These are phyloP conservation scores for Wickerhamiella pararugosa DNA, from an alignment of 1,139 yeast genomes.

Conservation along the genomic window DNA sequence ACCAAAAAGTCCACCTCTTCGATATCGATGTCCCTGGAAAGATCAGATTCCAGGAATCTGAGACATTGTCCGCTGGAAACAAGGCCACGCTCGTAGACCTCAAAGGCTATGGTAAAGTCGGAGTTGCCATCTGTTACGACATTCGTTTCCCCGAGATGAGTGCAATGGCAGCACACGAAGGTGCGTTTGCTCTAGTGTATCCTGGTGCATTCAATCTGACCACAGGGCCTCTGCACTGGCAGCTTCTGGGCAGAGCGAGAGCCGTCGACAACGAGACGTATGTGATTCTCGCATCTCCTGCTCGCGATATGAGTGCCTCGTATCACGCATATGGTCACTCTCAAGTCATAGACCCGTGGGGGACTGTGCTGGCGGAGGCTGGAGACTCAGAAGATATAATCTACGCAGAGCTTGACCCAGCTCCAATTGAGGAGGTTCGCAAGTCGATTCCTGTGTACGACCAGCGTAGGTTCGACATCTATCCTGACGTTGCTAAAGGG, in stretches of 20 bases:
- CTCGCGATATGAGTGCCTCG: conserved; percentile 47
- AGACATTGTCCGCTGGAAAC: conserved; percentile 59
- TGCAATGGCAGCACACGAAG: conserved; percentile 53
- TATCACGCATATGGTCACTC: conserved; percentile 94
- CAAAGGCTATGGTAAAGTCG: conserved; percentile 60
- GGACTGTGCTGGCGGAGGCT: conserved; percentile 68
- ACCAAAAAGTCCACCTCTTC: conserved; percentile 77
- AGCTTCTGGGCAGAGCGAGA: conserved; percentile 65
- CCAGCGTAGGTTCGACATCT: conserved; percentile 78
- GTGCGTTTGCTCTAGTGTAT: conserved; percentile 76
- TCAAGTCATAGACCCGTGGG: conserved; percentile 71
- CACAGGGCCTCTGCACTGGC: conserved; percentile 95
- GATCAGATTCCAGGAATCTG: conserved; percentile 72
- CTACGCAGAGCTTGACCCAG: conserved; percentile 65
- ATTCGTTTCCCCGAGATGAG: conserved; percentile 88
- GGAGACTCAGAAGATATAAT: conserved; percentile 73
- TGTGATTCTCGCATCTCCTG: conserved; percentile 75
- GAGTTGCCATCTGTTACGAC: conserved; percentile 74
- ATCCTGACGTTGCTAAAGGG: conserved; percentile 43
- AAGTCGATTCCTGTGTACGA: conserved; percentile 58
- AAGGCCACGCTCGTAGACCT: conserved; percentile 62
- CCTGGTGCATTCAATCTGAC: conserved; percentile 96
- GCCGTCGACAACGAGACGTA: conserved; percentile 83
- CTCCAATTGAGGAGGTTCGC: conserved; percentile 44
- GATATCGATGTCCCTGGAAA: conserved; percentile 87